Evolutionary conservation across 2,329 filamentous ascomycete species (phyloP), one percentile per base, ranked within the genome.

Genomic region (Cercospora sp.): DNA sequence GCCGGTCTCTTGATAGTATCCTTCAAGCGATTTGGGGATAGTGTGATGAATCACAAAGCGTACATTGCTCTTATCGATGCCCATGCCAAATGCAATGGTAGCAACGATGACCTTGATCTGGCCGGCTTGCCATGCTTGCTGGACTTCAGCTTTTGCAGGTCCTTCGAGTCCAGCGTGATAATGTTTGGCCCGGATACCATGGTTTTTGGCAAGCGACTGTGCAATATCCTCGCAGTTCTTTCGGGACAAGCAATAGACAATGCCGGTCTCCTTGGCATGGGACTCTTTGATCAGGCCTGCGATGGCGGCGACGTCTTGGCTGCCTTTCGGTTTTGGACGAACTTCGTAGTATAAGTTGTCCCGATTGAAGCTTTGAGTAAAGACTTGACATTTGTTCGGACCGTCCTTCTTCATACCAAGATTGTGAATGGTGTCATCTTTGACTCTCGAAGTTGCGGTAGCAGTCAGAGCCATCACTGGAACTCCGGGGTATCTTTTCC

Each of bases 31-130:
- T 80, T 99, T 98, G 1, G 95, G 95, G 5, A 99, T 85, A 53
- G 89, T 91, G 75, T 97, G 90, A 77, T 99, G 96, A 48, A 99
- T 92, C 36, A 99, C 95, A 78, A 97, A 99, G 30, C 95, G 91
- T 59, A 99, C 95, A 78, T 99, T 91, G 0, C 94, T 88, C 79
- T 99, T 99, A 82, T 99, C 95, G 72, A 99, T 99, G n/a, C 95
- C 95, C 95, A 99, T 99, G 6, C 95, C 95, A 77, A 99, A 99
- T 26, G 95, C 95, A 78, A 99, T 98, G 0, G 95, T 99, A 20
- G 95, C 96, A 18, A 64, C 62, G 53, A 99, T 96, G 36, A 99
- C 91, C 73, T 97, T 91, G 75, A 90, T 87, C 62, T 84, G 82
- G 5, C 93, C 93, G 53, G 81, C 82, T 78, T 99, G 95, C 95